phyloP scores from a whole-genome alignment of 495 filamentous ascomycete genomes.

The Tuber calosporum region DNA sequence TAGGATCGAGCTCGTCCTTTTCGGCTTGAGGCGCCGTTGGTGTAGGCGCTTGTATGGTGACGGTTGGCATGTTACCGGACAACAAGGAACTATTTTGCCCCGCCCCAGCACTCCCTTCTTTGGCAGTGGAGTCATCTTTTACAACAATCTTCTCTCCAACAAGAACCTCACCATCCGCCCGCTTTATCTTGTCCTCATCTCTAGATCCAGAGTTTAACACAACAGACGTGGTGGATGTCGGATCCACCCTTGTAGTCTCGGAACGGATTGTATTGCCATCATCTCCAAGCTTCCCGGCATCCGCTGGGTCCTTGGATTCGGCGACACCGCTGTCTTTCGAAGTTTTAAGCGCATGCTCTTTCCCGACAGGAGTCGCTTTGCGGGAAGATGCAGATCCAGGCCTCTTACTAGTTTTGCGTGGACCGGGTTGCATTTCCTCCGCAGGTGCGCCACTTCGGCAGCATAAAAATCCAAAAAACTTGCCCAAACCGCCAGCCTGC shows the following conservation, averaged over 20 bases:
- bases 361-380: constrained; percentile 30
- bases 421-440: constrained; percentile 27
- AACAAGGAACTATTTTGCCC: constrained; percentile 17
- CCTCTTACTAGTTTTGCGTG: constrained; percentile 32
- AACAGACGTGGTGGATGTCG: constrained; percentile 26
- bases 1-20: constrained; percentile 15
- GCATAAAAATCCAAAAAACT: constrained; percentile 43
- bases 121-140: constrained; percentile 25
- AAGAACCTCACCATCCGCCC: constrained; percentile 22
- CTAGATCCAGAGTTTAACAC: constrained; percentile 25
- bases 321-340: constrained; percentile 28
- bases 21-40: constrained; percentile 27
- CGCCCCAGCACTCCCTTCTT: constrained; percentile 15
- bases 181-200: constrained; percentile 30
- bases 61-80: constrained; percentile 27
- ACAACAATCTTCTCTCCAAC: constrained; percentile 29
- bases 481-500: constrained; percentile 39
- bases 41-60: constrained; percentile 35
- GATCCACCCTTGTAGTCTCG: constrained; percentile 11
- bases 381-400: constrained; percentile 30
- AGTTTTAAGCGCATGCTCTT: constrained; percentile 19
- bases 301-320: constrained; percentile 28
- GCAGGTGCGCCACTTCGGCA: constrained; percentile 35
- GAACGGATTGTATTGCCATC: constrained; percentile 9
- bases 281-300: constrained; percentile 23